These are phyloP conservation scores for Chrysanthemum makinoi DNA, from an alignment of 129 eudicot species.

Conservation along the genomic window DNA sequence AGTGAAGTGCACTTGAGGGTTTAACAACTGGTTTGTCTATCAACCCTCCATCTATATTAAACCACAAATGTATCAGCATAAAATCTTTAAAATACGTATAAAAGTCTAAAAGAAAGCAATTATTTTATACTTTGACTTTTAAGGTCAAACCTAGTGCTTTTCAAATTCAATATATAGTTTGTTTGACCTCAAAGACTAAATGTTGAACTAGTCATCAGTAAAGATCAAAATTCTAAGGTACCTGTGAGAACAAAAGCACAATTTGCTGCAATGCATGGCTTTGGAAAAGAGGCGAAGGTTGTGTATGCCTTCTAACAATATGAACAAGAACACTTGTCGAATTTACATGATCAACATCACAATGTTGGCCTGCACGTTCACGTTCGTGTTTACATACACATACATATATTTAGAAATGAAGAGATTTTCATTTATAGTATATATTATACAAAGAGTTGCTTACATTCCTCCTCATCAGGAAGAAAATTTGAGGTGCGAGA, in stretches of 20 bases:
- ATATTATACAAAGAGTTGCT: background rate
- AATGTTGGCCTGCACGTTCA: constrained; percentile 39
- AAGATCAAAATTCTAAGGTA: constrained; percentile 16
- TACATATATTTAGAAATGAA: background rate
- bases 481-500: too few relatives aligned
- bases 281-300: constrained; percentile 55
- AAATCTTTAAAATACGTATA: constrained; percentile 15
- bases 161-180: background rate
- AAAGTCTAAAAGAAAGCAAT: background rate
- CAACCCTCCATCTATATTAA: constrained; percentile 68
- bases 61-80: background rate
- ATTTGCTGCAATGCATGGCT: constrained; percentile 81
- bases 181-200: constrained; percentile 10
- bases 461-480: constrained; percentile 42
- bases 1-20: too few relatives aligned
- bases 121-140: background rate
- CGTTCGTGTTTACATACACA: background rate
- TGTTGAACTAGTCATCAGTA: background rate
- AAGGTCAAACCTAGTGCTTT: constrained; percentile 14
- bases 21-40: constrained; percentile 61
- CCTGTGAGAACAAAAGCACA: constrained; percentile 88
- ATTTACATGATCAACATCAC: constrained; percentile 30
- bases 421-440: background rate
- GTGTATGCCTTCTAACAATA: constrained; percentile 28
- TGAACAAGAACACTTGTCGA: constrained; percentile 26